Percentiles rank a stretch among this genome's conserved stretches.
These are phyloP conservation scores for Calonectria naviculata DNA, from an alignment of 2,329 filamentous ascomycete genomes.

Conservation along the genomic window DNA sequence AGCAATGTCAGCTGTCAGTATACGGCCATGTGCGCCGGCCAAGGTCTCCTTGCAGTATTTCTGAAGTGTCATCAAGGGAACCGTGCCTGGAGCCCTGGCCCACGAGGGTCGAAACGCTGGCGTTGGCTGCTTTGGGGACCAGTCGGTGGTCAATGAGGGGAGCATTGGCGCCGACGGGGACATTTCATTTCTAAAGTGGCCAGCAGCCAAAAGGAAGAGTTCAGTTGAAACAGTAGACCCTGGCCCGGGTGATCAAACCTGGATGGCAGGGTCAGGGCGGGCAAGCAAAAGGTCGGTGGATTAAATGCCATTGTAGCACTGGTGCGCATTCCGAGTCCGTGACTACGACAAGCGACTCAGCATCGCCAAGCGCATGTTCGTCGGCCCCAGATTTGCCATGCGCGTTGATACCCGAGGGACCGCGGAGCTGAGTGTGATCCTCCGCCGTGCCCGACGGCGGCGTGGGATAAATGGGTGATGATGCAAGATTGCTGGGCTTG, in stretches of 20 bases:
- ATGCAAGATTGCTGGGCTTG: not conserved
- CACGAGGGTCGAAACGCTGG: conserved; percentile 29
- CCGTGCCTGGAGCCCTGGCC: conserved; percentile 15
- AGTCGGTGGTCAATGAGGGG: not conserved
- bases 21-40: not conserved
- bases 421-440: not conserved
- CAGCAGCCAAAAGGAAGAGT: not conserved
- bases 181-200: not conserved
- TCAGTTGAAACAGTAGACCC: conserved; percentile 16
- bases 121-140: conserved; percentile 13
- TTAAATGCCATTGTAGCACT: not conserved
- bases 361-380: not conserved
- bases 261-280: conserved; percentile 4
- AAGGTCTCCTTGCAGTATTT: conserved; percentile 16
- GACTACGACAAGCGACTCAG: not conserved
- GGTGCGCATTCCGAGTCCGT: not conserved
- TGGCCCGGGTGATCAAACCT: conserved; percentile 9
- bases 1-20: not conserved
- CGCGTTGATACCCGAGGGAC: not conserved
- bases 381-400: not conserved
- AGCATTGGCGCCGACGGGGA: not conserved
- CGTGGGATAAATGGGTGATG: not conserved
- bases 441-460: not conserved
- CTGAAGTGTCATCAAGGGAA: conserved; percentile 9
- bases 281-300: not conserved